Conservation (phyloP, 2,329 filamentous ascomycete genomes). For the Penicillium expansum region DNA sequence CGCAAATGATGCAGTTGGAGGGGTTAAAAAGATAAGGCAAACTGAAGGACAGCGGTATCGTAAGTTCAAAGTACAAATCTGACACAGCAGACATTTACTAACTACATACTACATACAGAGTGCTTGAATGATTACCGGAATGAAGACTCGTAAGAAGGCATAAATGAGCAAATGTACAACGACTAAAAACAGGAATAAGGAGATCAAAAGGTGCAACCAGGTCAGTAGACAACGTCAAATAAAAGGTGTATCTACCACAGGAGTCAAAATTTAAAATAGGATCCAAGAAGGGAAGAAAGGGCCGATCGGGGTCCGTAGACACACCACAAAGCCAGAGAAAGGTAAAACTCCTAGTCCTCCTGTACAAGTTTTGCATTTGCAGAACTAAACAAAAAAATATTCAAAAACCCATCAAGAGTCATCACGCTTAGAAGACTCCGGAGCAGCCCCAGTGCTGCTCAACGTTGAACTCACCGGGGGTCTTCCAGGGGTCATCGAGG, state of each 20-base stretch:
- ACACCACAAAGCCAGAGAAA: constrained; percentile 11
- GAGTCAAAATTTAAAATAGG: constrained; percentile 27
- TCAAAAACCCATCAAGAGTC: constrained; percentile 9
- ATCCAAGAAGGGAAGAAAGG: constrained; percentile 17
- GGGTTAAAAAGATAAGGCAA: not conserved
- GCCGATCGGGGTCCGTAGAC: constrained; percentile 1
- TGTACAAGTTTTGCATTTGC: constrained; percentile 26
- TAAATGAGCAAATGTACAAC: constrained; percentile 27
- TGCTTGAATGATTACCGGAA: not conserved
- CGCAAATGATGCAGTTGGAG: not conserved
- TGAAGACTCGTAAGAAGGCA: constrained; percentile 19
- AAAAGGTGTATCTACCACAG: constrained; percentile 32
- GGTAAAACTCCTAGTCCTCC: constrained; percentile 25
- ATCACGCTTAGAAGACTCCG: constrained; percentile 47
- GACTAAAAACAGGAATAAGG: constrained; percentile 19
- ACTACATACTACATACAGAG: not conserved
- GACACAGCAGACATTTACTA: not conserved
- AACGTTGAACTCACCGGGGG: constrained; percentile 63
- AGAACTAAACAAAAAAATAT: constrained; percentile 19
- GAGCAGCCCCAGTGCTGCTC: constrained; percentile 78
- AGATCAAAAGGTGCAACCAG: constrained; percentile 24
- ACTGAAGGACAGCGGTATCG: not conserved
- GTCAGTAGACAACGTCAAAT: constrained; percentile 31
- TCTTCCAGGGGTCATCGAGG: constrained; percentile 80
- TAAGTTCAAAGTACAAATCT: no score